Conservation (phyloP, 352 stramenopile genomes). For the Globisporangium viniferum region DNA sequence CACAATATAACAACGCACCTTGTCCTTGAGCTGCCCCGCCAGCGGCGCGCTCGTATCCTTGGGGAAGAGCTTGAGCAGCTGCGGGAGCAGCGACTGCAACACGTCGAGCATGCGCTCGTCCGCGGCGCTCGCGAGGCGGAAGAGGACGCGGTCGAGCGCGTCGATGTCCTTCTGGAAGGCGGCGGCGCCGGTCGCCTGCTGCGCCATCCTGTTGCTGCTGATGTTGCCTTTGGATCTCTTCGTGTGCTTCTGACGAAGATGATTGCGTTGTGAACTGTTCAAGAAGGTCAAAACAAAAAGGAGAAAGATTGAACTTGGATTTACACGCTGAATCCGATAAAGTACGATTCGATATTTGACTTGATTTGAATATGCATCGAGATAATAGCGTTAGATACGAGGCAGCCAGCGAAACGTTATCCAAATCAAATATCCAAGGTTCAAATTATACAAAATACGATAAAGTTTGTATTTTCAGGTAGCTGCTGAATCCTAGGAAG, state of each 20-base stretch:
- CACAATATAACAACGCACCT: slow-evolving; percentile 30
- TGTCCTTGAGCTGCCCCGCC: slow-evolving; percentile 59
- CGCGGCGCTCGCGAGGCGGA: slow-evolving; percentile 67
- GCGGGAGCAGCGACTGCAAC: slow-evolving; percentile 59
- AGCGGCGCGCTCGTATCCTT: slow-evolving; percentile 28
- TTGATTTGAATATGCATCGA: no score
- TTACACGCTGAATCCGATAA: neutral
- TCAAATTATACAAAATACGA: no score
- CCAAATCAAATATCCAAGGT: no score
- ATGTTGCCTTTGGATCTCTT: neutral
- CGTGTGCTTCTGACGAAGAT: neutral
- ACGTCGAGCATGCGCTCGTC: slow-evolving; percentile 64
- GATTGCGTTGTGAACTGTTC: neutral
- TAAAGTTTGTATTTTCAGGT: no score
- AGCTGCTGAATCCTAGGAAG: no score
- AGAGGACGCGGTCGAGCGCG: slow-evolving; percentile 72
- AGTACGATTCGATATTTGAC: neutral
- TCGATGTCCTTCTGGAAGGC: slow-evolving; percentile 50
- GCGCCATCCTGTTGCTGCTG: neutral
- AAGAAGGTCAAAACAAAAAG: neutral
- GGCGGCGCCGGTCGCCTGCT: neutral
- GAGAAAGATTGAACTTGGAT: neutral
- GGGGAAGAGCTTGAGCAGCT: slow-evolving; percentile 66
- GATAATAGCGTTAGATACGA: no score
- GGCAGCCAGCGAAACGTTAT: no score